phyloP scores from a whole-genome alignment of 768 basidiomycete species.

The Trametes elegans region DNA sequence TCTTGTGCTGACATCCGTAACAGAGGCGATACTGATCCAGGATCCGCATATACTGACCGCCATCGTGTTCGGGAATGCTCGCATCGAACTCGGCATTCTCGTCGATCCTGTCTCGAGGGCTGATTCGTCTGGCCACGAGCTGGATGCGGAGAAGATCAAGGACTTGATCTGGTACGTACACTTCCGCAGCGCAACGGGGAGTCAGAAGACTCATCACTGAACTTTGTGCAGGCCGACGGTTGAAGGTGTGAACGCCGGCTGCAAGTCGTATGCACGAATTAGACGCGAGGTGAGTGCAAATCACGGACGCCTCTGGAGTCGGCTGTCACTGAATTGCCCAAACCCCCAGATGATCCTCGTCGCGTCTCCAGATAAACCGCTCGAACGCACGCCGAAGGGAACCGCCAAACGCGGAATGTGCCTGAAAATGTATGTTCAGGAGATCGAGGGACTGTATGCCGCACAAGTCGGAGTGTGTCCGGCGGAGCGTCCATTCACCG shows the following conservation, averaged over 20 bases:
- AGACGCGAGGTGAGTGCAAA: constrained; percentile 23
- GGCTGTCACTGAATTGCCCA: constrained; percentile 30
- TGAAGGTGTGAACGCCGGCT: constrained; percentile 26
- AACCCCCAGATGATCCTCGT: constrained; percentile 53
- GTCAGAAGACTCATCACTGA: neutral
- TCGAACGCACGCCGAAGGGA: constrained; percentile 46
- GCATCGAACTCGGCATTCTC: constrained; percentile 24
- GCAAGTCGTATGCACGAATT: constrained; percentile 27
- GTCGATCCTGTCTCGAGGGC: constrained; percentile 25
- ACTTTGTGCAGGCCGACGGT: constrained; percentile 28
- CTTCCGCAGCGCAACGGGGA: neutral
- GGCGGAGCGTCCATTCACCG: no score
- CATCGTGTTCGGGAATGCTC: constrained; percentile 27
- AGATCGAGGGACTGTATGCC: constrained; percentile 45
- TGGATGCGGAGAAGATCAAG: constrained; percentile 1
- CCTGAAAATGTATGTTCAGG: constrained; percentile 38
- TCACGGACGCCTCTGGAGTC: no score
- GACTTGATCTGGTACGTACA: constrained; percentile 14
- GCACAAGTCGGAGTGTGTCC: no score
- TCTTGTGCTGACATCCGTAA: no score
- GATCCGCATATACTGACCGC: constrained; percentile 20
- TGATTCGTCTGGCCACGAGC: neutral
- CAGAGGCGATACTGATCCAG: constrained; percentile 33
- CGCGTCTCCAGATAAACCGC: constrained; percentile 39
- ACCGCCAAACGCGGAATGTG: constrained; percentile 43